These are phyloP conservation scores for Phlyctochytrium bullatum DNA, from an alignment of 192 early-diverging fungal genomes.

Conservation along the genomic window DNA sequence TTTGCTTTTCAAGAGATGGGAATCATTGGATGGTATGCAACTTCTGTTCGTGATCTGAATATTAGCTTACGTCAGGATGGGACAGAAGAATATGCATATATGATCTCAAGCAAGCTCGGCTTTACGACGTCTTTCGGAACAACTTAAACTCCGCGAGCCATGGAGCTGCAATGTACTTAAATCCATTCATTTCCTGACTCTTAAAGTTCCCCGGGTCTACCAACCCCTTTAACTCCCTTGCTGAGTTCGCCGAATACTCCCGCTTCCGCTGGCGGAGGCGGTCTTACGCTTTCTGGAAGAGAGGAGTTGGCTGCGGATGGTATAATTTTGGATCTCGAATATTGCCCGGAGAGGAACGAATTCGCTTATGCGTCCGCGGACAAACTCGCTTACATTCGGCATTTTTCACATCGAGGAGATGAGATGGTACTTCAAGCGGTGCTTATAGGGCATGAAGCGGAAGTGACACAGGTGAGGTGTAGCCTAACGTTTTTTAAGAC, in stretches of 20 bases:
- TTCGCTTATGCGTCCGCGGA: constrained; percentile 54
- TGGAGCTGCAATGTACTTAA: too few species aligned
- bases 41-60: neutral
- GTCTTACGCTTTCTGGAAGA: constrained; percentile 21
- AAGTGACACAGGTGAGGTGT: constrained; percentile 49
- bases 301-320: constrained; percentile 63
- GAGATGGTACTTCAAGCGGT: constrained; percentile 55
- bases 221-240: neutral
- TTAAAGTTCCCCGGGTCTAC: too few species aligned
- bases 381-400: constrained; percentile 50
- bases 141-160: constrained; percentile 8
- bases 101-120: constrained; percentile 35
- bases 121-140: constrained; percentile 51
- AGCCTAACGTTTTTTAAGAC: neutral
- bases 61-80: constrained; percentile 50
- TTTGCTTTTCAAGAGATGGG: constrained; percentile 42
- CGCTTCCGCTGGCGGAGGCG: too few species aligned
- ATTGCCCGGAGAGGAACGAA: constrained; percentile 50
- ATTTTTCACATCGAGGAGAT: constrained; percentile 49
- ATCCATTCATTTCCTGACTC: too few species aligned
- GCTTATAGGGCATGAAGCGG: constrained; percentile 60
- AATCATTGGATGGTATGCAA: constrained; percentile 48
- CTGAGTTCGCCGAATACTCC: neutral
- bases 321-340: constrained; percentile 53
- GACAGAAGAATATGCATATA: constrained; percentile 56